Conservation (phyloP, 352 stramenopile species). For the Phytophthora palmivora region DNA sequence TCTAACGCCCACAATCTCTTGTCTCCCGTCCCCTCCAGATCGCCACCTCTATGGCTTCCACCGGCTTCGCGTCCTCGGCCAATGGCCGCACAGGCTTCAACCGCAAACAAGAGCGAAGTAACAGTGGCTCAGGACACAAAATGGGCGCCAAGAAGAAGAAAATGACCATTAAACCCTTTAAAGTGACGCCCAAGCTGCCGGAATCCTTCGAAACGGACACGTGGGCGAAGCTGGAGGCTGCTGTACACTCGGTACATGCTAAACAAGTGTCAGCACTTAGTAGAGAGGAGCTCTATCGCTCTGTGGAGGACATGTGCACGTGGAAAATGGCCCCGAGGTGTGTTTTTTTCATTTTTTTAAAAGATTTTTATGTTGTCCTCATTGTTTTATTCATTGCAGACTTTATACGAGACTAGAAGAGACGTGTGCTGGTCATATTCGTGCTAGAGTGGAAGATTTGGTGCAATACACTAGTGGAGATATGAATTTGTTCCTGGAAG, state of each 20-base stretch:
- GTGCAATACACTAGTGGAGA: slow-evolving; percentile 68
- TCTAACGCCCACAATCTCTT: slow-evolving; percentile 11
- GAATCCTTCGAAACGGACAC: slow-evolving; percentile 80
- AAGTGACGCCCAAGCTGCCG: slow-evolving; percentile 76
- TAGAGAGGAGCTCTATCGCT: slow-evolving; percentile 85
- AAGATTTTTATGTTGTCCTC: not conserved
- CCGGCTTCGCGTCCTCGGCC: slow-evolving; percentile 27
- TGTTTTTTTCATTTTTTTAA: slow-evolving; percentile 5
- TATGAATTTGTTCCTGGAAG: slow-evolving; percentile 75
- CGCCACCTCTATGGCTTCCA: slow-evolving; percentile 35
- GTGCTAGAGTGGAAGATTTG: slow-evolving; percentile 60
- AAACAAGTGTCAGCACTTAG: slow-evolving; percentile 75
- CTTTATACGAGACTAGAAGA: slow-evolving; percentile 74
- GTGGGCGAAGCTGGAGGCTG: slow-evolving; percentile 75
- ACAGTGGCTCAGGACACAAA: slow-evolving; percentile 23
- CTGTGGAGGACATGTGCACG: slow-evolving; percentile 92
- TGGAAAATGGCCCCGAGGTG: slow-evolving; percentile 91
- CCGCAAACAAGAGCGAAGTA: slow-evolving; percentile 43
- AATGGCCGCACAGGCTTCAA: slow-evolving; percentile 38
- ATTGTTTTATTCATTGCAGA: slow-evolving; percentile 23
- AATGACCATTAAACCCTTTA: slow-evolving; percentile 89
- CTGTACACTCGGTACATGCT: slow-evolving; percentile 67
- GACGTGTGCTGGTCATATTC: slow-evolving; percentile 76
- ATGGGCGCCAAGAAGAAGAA: slow-evolving; percentile 70
- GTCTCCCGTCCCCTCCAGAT: not conserved